Evolutionary conservation across 352 stramenopile species (phyloP), one percentile per base, ranked within the genome.

Genomic region (Peronospora belbahrii): DNA sequence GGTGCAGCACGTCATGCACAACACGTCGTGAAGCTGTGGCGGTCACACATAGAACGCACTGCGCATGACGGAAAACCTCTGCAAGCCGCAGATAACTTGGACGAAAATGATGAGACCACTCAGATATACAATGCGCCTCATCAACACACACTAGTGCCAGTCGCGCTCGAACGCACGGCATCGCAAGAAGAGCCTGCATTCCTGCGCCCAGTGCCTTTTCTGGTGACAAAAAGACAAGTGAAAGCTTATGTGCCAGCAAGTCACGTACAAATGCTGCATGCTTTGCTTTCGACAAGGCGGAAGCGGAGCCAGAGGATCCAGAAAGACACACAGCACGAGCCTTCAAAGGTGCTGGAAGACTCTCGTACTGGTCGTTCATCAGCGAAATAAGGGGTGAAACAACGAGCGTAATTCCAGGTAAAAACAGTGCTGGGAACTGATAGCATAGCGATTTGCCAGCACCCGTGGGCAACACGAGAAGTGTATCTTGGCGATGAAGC

Each of bases 361-460:
- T 84, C 35, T 81, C 45, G 35, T 96, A 74, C 54, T 97, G 89
- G 50, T 97, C 90, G 44, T 95, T 84, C 81, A 97, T 97, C 25
- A 98, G 70, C 18, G 88, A 87, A 19, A 97, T 84, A 6, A 97
- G 69, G 7, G 93, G 93, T 5, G 85, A 96, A 14, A 98, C 84
- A 4, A 98, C 89, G 28, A 98, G 57, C 2, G 88, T 96, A 4
- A 97, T 67, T 6, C 93, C 92, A 2, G 76, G 68, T 4, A 89
- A 60, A 40, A 93, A 88, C 13, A 89, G 47, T 6, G 76, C 76
- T 2, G 74, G 96, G 15, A 98, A 82, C 39, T 98, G 95, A 62
- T 99, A 99, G 52, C 93, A 98, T 2, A 99, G 73, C 25, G 88
- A 98, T 65, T 99, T 99, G 49, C 97, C 97, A 15, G 94, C 92